Base-by-base conservation (phyloP, 2,329 filamentous ascomycete species). In the Piedraia hortae region DNA sequence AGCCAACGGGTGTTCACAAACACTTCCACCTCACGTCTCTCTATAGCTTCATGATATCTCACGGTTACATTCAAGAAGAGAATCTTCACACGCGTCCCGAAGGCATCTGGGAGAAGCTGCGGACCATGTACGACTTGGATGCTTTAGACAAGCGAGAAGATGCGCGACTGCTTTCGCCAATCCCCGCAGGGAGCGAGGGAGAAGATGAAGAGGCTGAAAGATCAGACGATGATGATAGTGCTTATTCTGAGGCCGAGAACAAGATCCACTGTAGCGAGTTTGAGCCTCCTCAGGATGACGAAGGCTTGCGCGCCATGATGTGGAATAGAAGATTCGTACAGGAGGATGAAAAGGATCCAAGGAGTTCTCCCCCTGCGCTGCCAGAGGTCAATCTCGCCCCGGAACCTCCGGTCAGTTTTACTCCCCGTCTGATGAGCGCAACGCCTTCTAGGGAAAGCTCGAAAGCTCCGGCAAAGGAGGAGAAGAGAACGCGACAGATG, bases 1-100 rank as follows among this genome's bases (percentile, higher is more conserved):
- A 97, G 43, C 85, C 85, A n/a, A 82, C 82, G 18, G 82, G 78
- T 28, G 73, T 90, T 57, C 78, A 90, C 50, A 88, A 82, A 43
- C 77, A 90, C 45, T 89, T 90, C 41, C 69, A 75, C 28, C 80
- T 91, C 58, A 65, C 90, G 30, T 67, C 75, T 5, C 75, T 91
- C 9, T 39, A 40, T 22, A 26, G 34, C 12, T 38, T 34, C 28
- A 31, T 45, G 7, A 31, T 43, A 16, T 28, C 33, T 4, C 39
- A 42, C 18, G 31, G 32, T 20, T 39, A 44, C 31, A 42, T 45
- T n/a, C 34, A 41, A 14, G 36, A 39, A 4, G 26, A 29, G 10
- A 32, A 31, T 20, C 26, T 26, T 11, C 85, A 97, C 48, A 91
- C 77, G 18, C 69, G 71, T 27, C 85, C 90, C 33, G 70, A 74